Evolutionary conservation across 2,329 filamentous ascomycete species (phyloP).

Genomic region (Aspergillus udagawae): DNA sequence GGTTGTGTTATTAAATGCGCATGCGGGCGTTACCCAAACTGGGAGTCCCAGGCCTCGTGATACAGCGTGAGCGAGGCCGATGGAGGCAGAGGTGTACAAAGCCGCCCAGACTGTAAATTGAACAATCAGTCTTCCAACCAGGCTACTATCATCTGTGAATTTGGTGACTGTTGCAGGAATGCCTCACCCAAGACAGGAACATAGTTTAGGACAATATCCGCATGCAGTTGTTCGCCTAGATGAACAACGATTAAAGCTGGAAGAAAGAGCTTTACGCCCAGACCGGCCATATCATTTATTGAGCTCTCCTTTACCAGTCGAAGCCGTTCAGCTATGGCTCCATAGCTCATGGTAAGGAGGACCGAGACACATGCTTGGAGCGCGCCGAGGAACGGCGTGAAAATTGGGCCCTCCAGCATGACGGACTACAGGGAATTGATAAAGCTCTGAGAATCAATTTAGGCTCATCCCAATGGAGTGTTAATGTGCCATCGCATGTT

Average conservation of each 20-base stretch:
- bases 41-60: slow-evolving; percentile 48
- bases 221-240: slow-evolving; percentile 49
- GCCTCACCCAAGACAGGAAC: slow-evolving; percentile 45
- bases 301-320: slow-evolving; percentile 45
- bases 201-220: slow-evolving; percentile 47
- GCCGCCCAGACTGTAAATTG: slow-evolving; percentile 46
- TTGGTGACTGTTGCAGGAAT: background rate
- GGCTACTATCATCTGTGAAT: background rate
- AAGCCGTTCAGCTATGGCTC: slow-evolving; percentile 49
- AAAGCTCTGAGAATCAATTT: background rate
- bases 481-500: background rate
- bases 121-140: background rate
- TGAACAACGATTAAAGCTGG: slow-evolving; percentile 53
- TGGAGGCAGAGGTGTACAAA: slow-evolving; percentile 47
- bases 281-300: slow-evolving; percentile 51
- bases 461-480: background rate
- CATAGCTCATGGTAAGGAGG: slow-evolving; percentile 51
- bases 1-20: slow-evolving; percentile 57
- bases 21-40: slow-evolving; percentile 51
- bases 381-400: slow-evolving; percentile 47
- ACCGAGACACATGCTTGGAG: slow-evolving; percentile 54
- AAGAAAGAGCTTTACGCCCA: slow-evolving; percentile 52
- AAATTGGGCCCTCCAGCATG: slow-evolving; percentile 15
- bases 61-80: slow-evolving; percentile 43
- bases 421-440: background rate